Evolutionary conservation across 768 basidiomycete genomes (phyloP), one percentile per base, ranked within the genome.

Genomic region (Lentinula aciculospora): DNA sequence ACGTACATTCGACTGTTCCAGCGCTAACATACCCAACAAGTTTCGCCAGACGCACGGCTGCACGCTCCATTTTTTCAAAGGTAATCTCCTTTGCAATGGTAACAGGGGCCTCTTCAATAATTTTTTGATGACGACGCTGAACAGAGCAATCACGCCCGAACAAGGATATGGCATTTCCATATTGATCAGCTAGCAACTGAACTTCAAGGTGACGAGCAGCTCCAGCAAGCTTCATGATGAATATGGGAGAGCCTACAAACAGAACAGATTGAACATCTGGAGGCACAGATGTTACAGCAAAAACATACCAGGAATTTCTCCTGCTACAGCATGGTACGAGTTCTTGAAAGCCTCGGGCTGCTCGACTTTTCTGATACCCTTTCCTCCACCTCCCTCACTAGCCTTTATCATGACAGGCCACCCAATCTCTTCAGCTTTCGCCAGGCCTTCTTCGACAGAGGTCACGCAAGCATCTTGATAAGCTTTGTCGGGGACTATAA

Each of bases 341-440:
- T 94, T 96, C 75, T 90, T 94, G 80, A 99, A 98, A 50, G 83
- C 82, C 46, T 94, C 91, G 1, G 88, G 76, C 48, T 76, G 74
- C 50, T 96, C 92, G 28, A 99, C 97, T 76, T 91, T 98, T 56
- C 97, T 81, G 59, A 99, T 99, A 74, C 97, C 97, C 72, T 99
- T 99, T 59, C 97, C 97, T 72, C 97, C 97, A 64, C 97, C 97
- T 63, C 97, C 97, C 72, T 99, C 97, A 62, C 91, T 94, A 4
- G 97, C 97, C 78, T 99, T 99, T 77, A 99, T 98, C 97, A 99
- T 99, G 61, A 99, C 85, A 0, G 97, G 97, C 81, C 83, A 98
- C 10, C 96, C 95, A 51, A 99, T 97, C 68, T 84, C 74, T 69
- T 93, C 87, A 0, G 96, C 92, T 66, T 80, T 85, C 61, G 76